Evolutionary conservation across 768 basidiomycete genomes (phyloP).

Genomic region (Amanita phalloides): DNA sequence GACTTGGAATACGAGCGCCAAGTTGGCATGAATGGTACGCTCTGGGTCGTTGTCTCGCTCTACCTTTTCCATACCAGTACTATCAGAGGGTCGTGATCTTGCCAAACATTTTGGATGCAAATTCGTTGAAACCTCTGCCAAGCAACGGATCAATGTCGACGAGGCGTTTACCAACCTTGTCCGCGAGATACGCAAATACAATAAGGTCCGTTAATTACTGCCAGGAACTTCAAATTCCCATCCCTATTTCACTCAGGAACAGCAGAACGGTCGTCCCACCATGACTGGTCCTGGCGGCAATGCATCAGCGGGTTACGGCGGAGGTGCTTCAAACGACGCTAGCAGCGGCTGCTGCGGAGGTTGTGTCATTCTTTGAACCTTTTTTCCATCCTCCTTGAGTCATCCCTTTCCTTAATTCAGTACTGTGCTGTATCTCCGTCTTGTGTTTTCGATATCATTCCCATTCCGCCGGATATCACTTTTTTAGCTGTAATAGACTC

Average conservation of each 20-base stretch:
- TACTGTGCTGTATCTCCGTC: slow-evolving; percentile 16
- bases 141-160: slow-evolving; percentile 94
- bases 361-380: slow-evolving; percentile 46
- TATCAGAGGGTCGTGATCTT: slow-evolving; percentile 88
- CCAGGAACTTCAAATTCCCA: neutral
- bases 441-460: slow-evolving; percentile 1
- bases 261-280: slow-evolving; percentile 65
- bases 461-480: neutral
- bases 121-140: slow-evolving; percentile 94
- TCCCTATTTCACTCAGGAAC: slow-evolving; percentile 37
- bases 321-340: slow-evolving; percentile 42
- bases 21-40: slow-evolving; percentile 85
- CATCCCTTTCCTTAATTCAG: slow-evolving; percentile 9
- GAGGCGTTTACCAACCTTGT: slow-evolving; percentile 92
- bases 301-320: slow-evolving; percentile 37
- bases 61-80: neutral
- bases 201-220: slow-evolving; percentile 48
- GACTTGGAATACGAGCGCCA: slow-evolving; percentile 95
- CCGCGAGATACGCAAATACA: slow-evolving; percentile 87
- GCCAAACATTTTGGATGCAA: slow-evolving; percentile 92
- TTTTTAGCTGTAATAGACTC: slow-evolving; percentile 1
- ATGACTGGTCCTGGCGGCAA: slow-evolving; percentile 32
- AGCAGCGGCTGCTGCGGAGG: slow-evolving; percentile 54
- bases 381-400: slow-evolving; percentile 1
- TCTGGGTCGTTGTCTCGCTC: neutral